phyloP scores from a whole-genome alignment of 31 red algal genomes.

The Odonthalia washingtoniensis region DNA sequence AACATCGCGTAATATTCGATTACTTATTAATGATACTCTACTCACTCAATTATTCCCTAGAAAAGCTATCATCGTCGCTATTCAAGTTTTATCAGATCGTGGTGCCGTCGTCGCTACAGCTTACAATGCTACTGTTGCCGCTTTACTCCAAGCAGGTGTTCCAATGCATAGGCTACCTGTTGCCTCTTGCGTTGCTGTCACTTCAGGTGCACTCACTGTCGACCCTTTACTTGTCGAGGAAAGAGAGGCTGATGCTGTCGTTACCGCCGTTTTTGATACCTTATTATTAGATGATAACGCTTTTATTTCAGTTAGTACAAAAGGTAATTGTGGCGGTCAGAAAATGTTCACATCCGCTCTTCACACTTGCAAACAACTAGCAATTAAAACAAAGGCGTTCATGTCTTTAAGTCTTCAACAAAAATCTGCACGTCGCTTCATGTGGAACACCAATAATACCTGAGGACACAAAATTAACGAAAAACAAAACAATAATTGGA shows the following conservation, averaged over 20 bases:
- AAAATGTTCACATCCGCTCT: constrained; percentile 55
- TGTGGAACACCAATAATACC: constrained; percentile 70
- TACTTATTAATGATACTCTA: constrained; percentile 36
- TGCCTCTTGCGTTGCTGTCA: constrained; percentile 45
- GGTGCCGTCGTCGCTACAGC: constrained; percentile 71
- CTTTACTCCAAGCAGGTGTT: constrained; percentile 81
- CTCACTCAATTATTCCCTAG: constrained; percentile 39
- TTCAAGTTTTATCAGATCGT: constrained; percentile 78
- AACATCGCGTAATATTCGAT: neutral
- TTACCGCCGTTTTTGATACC: constrained; percentile 58
- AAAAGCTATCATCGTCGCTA: constrained; percentile 70
- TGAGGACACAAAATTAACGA: too few species aligned
- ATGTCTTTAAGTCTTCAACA: constrained; percentile 51
- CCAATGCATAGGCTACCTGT: constrained; percentile 69
- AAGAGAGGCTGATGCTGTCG: constrained; percentile 53
- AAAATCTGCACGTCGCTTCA: constrained; percentile 25
- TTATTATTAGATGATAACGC: constrained; percentile 52
- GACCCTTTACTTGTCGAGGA: constrained; percentile 68
- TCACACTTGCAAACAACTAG: constrained; percentile 58
- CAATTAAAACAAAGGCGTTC: constrained; percentile 65
- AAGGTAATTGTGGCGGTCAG: constrained; percentile 61
- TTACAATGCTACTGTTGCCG: constrained; percentile 73
- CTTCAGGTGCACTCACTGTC: constrained; percentile 49
- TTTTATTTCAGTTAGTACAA: constrained; percentile 75
- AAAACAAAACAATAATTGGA: too few species aligned